Conservation (phyloP, 768 basidiomycete genomes). For the Austroboletus festivus region DNA sequence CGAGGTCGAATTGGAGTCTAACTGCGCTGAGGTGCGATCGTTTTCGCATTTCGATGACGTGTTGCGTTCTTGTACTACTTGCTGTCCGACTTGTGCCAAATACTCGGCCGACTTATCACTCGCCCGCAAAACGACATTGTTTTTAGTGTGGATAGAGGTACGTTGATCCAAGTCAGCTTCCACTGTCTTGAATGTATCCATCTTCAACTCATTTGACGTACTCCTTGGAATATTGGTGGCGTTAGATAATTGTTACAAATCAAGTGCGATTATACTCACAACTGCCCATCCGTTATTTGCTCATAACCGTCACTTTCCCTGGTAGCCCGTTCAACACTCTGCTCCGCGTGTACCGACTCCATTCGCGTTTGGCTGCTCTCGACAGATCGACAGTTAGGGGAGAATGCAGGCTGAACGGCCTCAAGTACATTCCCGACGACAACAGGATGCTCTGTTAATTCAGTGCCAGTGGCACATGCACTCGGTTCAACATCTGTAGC, state of each 20-base stretch:
- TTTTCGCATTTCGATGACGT: not conserved
- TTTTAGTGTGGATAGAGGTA: not conserved
- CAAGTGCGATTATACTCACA: constrained; percentile 2
- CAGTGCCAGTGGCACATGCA: not conserved
- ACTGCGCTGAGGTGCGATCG: not conserved
- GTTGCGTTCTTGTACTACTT: not conserved
- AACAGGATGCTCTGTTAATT: not conserved
- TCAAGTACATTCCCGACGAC: not conserved
- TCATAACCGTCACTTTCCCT: not conserved
- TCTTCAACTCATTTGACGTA: not conserved
- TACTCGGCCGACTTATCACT: not conserved
- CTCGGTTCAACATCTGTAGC: not conserved
- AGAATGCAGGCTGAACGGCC: not conserved
- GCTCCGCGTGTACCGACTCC: not conserved
- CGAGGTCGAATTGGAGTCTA: not conserved
- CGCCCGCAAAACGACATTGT: not conserved
- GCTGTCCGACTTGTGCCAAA: not conserved
- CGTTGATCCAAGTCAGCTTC: not conserved
- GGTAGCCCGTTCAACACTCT: not conserved
- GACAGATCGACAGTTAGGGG: not conserved
- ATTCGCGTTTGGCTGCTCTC: no score
- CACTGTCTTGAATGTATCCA: not conserved
- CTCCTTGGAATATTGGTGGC: not conserved
- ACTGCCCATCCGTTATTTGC: not conserved
- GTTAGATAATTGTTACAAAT: not conserved